Evolutionary conservation across 805 yeast genomes (phyloP), one percentile per base, ranked within the genome.

Genomic region (Ogataea henricii): DNA sequence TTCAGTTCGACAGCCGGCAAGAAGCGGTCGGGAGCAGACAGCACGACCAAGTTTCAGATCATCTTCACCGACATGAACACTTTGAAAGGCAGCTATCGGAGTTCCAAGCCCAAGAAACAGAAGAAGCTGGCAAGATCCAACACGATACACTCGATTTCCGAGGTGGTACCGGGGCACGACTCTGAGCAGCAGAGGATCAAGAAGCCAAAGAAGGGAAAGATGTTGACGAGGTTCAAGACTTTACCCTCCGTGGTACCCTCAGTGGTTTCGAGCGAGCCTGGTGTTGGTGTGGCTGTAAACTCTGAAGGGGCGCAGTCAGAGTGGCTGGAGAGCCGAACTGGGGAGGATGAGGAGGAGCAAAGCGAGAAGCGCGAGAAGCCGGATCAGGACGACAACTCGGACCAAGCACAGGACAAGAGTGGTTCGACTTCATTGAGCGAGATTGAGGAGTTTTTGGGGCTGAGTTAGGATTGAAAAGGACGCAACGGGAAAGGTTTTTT

Each of bases 31-130:
- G 48, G 39, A 6, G 20, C 37, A 16, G 52, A 67, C 40, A 66
- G 65, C 68, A 67, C 69, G 54, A 67, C 71, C 54, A 71, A 71
- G 57, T 74, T 74, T 55, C 79, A 75, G 57, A 73, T 74, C 48
- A 74, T 74, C 2, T 67, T 74, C 43, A 64, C 77, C 3, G 78
- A 74, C 54, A 70, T 73, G 57, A 60, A 59, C 39, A 60, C 63
- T 5, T 36, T 60, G 38, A 57, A 50, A 38, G 62, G 62, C n/a
- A 52, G 43, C 30, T 48, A 55, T 47, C 55, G 54, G 3, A 48
- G 49, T 16, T 36, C 49, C 13, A 47, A 44, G 30, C 37, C 41
- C 14, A 42, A 33, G 23, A 51, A 49, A 32, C 49, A 53, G 30
- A 51, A 52, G 34, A 47, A 54, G 16, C 47, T 60, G 3, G 45